Evolutionary conservation across 106 monocot genomes (phyloP), one percentile per base, ranked within the genome.

Genomic region (Dendrobium chrysotoxum): DNA sequence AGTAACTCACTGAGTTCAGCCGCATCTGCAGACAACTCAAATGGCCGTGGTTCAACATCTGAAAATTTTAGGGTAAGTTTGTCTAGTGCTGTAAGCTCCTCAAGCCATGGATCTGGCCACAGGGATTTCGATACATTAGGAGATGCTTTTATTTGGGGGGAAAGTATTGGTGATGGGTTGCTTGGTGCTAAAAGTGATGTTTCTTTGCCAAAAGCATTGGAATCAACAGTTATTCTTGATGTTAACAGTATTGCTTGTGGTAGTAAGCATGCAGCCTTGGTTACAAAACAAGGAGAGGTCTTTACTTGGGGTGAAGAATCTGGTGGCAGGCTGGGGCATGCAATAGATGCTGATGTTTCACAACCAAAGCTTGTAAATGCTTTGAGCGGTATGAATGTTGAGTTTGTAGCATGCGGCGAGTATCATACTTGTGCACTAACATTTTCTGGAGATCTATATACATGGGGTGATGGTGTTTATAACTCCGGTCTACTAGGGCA

Each of bases 241-340:
- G 85, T 92, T 15, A 85, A 83, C 18, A 81, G 76, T 10, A 72
- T 94, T 70, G 83, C 90, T 78, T 94, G 94, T 58, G 94, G 94
- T 10, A 82, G 74, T 53, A 82, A 74, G 35, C 90, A 92, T 85
- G 88, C 88, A 40, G 81, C 81, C 35, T 61, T 94, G 77, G 86
- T 92, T 54, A 94, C 89, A 5, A 88, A 74, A 75, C 92, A 87
- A 65, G 94, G 94, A 28, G 92, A 90, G 73, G 88, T 90, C 28
- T 92, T 90, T 81, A 92, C 84, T 77, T 94, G 94, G 94, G 94
- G 94, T 39, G 86, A 90, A 75, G 94, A 92, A 57, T 80, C 50
- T 67, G 88, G 90, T 21, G 94, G 94, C 1, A 84, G 90, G 77
- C 79, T 94, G 65, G 94, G 94, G 16, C 88, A 89, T 80, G 88